Conservation (phyloP, 306 rosid species). For the Cotoneaster glaucophyllus region DNA sequence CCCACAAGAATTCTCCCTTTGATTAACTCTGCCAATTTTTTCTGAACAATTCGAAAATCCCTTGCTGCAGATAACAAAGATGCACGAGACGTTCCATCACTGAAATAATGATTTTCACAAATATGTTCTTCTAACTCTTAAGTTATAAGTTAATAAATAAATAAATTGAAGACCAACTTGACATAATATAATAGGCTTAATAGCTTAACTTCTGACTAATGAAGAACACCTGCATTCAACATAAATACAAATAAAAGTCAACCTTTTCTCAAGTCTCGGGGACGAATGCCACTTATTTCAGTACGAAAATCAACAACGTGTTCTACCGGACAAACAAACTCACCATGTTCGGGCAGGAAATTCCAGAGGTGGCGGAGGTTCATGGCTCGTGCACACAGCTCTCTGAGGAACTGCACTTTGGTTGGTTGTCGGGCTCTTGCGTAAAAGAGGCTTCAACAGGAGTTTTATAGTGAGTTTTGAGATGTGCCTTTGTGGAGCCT, state of each 20-base stretch:
- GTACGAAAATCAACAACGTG: conserved; percentile 84
- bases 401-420: no score
- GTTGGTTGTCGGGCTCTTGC: no score
- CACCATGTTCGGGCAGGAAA: no score
- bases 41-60: conserved; percentile 70
- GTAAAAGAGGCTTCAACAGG: no score
- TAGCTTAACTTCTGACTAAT: background rate
- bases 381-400: no score
- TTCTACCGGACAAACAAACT: conserved; percentile 81
- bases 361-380: no score
- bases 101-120: background rate
- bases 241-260: background rate
- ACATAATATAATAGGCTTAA: background rate
- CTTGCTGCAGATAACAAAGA: conserved; percentile 45
- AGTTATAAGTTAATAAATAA: background rate
- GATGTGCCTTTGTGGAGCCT: no score
- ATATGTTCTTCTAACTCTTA: background rate
- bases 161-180: no score
- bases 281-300: conserved; percentile 84
- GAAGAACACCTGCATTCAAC: background rate
- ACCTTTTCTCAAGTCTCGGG: conserved; percentile 82
- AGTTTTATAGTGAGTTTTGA: no score
- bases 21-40: conserved; percentile 72
- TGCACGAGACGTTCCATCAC: background rate
- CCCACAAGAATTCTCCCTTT: conserved; percentile 85